Base-by-base conservation (phyloP, 2,329 filamentous ascomycete species). In the Didymella glomerata region DNA sequence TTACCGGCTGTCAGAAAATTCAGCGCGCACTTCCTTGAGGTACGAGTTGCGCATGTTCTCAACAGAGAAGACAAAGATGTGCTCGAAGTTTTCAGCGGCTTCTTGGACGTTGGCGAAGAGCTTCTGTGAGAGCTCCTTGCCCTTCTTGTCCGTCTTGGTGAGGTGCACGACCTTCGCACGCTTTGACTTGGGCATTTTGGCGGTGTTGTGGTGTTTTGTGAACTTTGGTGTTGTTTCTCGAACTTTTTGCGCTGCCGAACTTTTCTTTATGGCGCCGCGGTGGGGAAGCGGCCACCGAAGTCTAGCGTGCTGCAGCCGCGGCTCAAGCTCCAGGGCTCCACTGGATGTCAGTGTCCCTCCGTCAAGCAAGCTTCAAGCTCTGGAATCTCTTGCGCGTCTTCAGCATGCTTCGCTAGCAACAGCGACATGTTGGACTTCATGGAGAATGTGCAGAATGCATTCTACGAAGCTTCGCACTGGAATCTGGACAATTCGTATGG, bases 31-130 rank as follows among this genome's bases (percentile, higher is more conserved):
- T 72, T 92, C 88, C 82, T 97, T 97, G 73, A 98, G 83, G 79
- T 97, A 93, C 70, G 89, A 96, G 83, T 99, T 99, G 78, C 95
- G 92, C 92, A 97, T 97, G 83, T 98, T 97, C 76, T 96, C 91
- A 69, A 99, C 89, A 73, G 86, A 86, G 78, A 99, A 96, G 76
- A 97, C 91, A 81, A 96, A 96, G 81, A 94, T 90, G 84, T 94
- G 88, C 79, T 93, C 87, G 84, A 94, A 97, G 74, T 91, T 83
- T 75, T 93, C 90, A 61, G 96, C 85, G 73, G 88, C 89, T 77
- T 93, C 89, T 78, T 93, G 92, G 66, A 99, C 90, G 78, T 91
- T 92, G 79, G 90, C 84, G 82, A 94, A 97, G 64, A 98, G 89
- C 75, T 90, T 89, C 75, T 93, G 87, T 79, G 93, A 93, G 61